Percentiles rank a stretch among this genome's conserved stretches.
Conservation (phyloP, 23 red algal genomes). For the Gracilaria caudata region DNA sequence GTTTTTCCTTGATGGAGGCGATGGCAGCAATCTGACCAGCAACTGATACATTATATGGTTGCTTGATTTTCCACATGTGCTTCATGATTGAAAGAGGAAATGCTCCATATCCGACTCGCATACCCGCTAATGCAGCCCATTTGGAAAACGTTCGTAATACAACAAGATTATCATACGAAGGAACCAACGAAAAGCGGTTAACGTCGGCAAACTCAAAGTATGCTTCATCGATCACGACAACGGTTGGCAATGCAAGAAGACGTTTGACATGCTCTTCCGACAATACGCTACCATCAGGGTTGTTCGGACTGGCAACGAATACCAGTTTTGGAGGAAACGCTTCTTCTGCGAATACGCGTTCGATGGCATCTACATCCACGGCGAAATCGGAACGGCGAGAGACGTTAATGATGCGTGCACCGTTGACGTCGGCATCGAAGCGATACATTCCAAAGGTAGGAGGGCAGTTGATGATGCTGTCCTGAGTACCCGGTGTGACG, state of each 20-base stretch:
- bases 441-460: slow-evolving; percentile 99
- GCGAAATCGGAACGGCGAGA: slow-evolving; percentile 57
- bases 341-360: slow-evolving; percentile 68
- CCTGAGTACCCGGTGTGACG: slow-evolving; percentile 63
- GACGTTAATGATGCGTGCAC: slow-evolving; percentile 62
- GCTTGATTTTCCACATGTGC: slow-evolving; percentile 99
- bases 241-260: slow-evolving; percentile 79
- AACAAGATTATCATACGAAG: slow-evolving; percentile 80
- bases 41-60: slow-evolving; percentile 97
- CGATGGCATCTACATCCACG: slow-evolving; percentile 73
- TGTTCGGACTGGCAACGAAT: slow-evolving; percentile 96
- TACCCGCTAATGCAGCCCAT: slow-evolving; percentile 92
- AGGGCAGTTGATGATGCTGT: slow-evolving; percentile 87
- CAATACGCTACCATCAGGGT: slow-evolving; percentile 90
- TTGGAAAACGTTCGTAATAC: slow-evolving; percentile 97
- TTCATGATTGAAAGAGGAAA: slow-evolving; percentile 84
- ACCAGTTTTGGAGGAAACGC: slow-evolving; percentile 69
- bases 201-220: slow-evolving; percentile 93
- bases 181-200: slow-evolving; percentile 64
- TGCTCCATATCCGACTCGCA: slow-evolving; percentile 95
- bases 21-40: slow-evolving; percentile 85
- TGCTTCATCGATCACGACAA: slow-evolving; percentile 97
- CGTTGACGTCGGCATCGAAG: slow-evolving; percentile 98
- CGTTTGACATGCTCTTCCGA: slow-evolving; percentile 74
- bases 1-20: slow-evolving; percentile 69